Percentiles rank a stretch among this genome's conserved stretches.
These are phyloP conservation scores for Solanum ahanhuiri DNA, from an alignment of 257 asterid genomes.

Conservation along the genomic window DNA sequence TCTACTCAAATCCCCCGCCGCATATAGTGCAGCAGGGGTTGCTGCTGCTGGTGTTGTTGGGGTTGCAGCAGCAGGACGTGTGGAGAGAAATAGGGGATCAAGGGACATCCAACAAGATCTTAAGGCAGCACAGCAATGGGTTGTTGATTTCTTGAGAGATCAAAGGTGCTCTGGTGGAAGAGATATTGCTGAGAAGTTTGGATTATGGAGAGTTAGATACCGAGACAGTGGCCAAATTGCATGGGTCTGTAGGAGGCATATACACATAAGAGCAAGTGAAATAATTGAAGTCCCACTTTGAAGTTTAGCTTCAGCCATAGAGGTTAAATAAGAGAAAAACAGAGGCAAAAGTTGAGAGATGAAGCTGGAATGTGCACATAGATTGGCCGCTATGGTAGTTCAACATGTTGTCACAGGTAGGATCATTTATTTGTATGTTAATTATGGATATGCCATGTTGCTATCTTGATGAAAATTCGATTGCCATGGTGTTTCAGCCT, in stretches of 20 bases:
- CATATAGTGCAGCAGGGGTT: conserved; percentile 61
- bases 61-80: conserved; percentile 40
- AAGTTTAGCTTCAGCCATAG: conserved; percentile 5
- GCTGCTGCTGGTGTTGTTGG: conserved; percentile 60
- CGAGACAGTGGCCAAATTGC: conserved; percentile 48
- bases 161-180: conserved; percentile 55
- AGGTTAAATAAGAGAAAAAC: neutral
- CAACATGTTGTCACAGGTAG: neutral
- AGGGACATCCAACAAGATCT: conserved; percentile 49
- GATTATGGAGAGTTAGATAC: no score
- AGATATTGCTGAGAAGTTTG: conserved; percentile 39
- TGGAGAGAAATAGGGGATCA: conserved; percentile 27
- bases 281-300: conserved; percentile 55
- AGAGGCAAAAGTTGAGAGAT: neutral
- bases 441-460: no score
- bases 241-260: conserved; percentile 81
- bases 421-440: neutral
- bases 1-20: conserved; percentile 45
- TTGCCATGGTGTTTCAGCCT: no score
- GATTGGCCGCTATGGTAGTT: neutral
- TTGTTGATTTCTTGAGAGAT: conserved; percentile 61
- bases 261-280: conserved; percentile 53
- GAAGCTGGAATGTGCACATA: neutral
- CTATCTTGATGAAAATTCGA: no score
- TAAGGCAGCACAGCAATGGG: conserved; percentile 72